These are phyloP conservation scores for Rutidosis leptorrhynchoides DNA, from an alignment of 129 eudicot species.

Conservation along the genomic window DNA sequence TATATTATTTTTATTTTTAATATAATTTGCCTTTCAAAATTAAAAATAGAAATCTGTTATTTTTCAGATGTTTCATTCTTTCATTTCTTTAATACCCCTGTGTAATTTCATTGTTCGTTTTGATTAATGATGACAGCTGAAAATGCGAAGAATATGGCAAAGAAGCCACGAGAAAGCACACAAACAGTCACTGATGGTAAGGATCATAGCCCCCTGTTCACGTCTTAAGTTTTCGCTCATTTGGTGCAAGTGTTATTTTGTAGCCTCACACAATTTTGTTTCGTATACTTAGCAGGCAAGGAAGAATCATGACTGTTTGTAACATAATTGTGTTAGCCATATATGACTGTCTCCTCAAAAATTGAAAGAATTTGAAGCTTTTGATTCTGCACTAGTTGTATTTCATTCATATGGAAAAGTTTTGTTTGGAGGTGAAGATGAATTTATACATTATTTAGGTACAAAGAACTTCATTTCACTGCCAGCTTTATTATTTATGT, in stretches of 20 bases:
- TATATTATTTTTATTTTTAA: too few relatives aligned
- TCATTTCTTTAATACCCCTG: too few relatives aligned
- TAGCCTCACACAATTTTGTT: slow-evolving; percentile 13
- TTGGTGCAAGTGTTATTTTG: neutral
- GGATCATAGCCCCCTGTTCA: neutral
- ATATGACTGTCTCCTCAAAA: too few relatives aligned
- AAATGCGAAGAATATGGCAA: slow-evolving; percentile 35
- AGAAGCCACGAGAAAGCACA: slow-evolving; percentile 48
- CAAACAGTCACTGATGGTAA: slow-evolving; percentile 27
- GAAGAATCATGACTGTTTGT: slow-evolving; percentile 4
- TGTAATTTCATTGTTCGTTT: neutral
- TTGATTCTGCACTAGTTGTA: neutral
- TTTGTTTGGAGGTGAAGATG: slow-evolving; percentile 22
- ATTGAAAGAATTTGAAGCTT: neutral
- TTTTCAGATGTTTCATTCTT: too few relatives aligned
- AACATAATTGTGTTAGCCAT: neutral
- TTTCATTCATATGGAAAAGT: slow-evolving; percentile 2
- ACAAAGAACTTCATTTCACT: neutral
- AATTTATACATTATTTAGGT: slow-evolving; percentile 8
- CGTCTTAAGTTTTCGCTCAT: neutral
- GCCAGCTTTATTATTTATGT: neutral
- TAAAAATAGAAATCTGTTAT: too few relatives aligned
- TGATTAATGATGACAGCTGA: slow-evolving; percentile 41
- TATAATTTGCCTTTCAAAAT: too few relatives aligned
- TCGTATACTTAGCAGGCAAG: slow-evolving; percentile 3